These are phyloP conservation scores for Podospora pseudoanserina DNA, from an alignment of 495 filamentous ascomycete genomes.

Conservation along the genomic window DNA sequence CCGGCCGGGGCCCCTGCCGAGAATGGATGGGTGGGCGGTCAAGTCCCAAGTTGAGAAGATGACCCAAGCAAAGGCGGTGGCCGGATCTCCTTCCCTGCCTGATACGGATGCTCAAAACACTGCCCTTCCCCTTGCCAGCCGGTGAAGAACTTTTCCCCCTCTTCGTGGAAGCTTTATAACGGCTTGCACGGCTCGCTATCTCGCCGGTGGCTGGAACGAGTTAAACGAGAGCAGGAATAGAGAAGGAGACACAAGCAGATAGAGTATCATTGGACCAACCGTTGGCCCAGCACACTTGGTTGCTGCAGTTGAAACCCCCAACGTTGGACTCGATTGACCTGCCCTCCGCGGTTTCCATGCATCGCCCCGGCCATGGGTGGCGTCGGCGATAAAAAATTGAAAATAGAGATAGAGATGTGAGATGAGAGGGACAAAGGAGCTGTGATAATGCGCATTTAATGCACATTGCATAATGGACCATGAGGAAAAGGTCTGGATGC, in stretches of 20 bases:
- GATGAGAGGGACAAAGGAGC: background rate
- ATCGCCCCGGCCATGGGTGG: background rate
- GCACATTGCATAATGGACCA: background rate
- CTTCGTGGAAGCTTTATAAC: background rate
- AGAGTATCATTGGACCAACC: background rate
- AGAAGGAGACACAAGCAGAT: background rate
- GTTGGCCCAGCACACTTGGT: background rate
- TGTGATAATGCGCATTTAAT: background rate
- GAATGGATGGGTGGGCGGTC: conserved; percentile 6
- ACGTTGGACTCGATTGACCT: conserved; percentile 1
- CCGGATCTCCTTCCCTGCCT: background rate
- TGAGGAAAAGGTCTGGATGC: background rate
- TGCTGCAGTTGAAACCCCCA: background rate
- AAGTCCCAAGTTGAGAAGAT: background rate
- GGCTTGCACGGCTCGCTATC: background rate
- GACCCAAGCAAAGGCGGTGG: conserved; percentile 10
- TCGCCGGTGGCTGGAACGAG: background rate
- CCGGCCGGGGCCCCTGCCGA: background rate
- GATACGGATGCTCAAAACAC: background rate
- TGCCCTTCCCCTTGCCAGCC: background rate
- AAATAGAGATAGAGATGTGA: background rate
- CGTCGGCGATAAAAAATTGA: background rate
- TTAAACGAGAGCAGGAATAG: background rate
- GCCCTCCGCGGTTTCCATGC: background rate
- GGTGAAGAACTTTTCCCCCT: background rate